Conservation (phyloP, 345 rosid species). For the Melastoma malabathricum region DNA sequence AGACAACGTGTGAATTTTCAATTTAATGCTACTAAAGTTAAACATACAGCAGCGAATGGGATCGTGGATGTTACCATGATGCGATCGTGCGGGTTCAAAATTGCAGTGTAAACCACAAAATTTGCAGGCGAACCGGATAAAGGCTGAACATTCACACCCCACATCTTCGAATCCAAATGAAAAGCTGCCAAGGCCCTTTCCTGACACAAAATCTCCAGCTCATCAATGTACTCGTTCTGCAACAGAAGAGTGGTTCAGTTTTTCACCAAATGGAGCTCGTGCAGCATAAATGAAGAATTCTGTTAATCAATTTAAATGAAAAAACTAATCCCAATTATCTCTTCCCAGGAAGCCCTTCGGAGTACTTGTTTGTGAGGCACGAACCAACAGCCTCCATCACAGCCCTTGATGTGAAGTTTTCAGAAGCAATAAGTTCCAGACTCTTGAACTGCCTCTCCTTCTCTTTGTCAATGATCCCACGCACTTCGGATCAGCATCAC, state of each 20-base stretch:
- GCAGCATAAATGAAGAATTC: too few species aligned
- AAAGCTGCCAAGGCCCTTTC: slow-evolving; percentile 71
- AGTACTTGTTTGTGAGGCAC: slow-evolving; percentile 84
- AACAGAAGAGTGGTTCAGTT: neutral
- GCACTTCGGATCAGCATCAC: slow-evolving; percentile 68
- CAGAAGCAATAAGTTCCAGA: slow-evolving; percentile 89
- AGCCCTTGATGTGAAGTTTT: slow-evolving; percentile 84
- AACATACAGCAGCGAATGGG: too few species aligned
- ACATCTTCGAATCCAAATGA: slow-evolving; percentile 52
- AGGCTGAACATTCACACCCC: slow-evolving; percentile 97
- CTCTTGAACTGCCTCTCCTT: slow-evolving; percentile 80
- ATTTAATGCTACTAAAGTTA: too few species aligned
- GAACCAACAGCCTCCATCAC: slow-evolving; percentile 98
- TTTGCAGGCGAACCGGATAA: slow-evolving; percentile 97
- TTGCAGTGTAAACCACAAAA: slow-evolving; percentile 87
- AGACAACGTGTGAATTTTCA: too few species aligned
- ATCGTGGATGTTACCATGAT: slow-evolving; percentile 42
- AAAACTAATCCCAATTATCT: slow-evolving; percentile 28
- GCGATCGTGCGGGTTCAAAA: slow-evolving; percentile 79
- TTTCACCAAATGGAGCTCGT: too few species aligned
- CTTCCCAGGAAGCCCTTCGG: slow-evolving; percentile 93
- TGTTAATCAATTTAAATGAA: neutral
- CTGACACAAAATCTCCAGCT: slow-evolving; percentile 84
- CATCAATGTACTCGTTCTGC: slow-evolving; percentile 79
- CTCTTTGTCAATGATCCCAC: slow-evolving; percentile 49